Evolutionary conservation across 2,329 filamentous ascomycete genomes (phyloP).

Genomic region (Alternaria atra): DNA sequence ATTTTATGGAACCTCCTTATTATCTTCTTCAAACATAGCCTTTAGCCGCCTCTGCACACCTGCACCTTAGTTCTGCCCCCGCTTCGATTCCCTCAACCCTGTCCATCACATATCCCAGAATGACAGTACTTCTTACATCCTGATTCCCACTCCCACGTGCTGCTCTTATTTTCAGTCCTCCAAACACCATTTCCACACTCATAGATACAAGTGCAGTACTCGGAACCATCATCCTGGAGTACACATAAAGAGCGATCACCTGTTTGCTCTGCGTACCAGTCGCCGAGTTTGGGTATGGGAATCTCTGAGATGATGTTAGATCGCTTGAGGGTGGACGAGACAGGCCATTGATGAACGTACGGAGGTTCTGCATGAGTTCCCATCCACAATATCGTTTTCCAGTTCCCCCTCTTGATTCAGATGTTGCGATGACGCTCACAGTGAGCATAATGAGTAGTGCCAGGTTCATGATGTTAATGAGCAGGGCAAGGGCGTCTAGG

Average conservation of each 20-base stretch:
- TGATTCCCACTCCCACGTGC: not conserved
- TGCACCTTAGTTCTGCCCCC: not conserved
- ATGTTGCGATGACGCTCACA: not conserved
- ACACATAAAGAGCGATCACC: constrained; percentile 23
- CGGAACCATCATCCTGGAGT: not conserved
- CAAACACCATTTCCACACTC: constrained; percentile 30
- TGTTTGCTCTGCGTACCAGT: constrained; percentile 21
- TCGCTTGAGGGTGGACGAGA: not conserved
- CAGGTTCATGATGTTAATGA: not conserved
- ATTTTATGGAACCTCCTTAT: not conserved
- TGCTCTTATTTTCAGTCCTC: not conserved
- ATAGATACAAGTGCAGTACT: constrained; percentile 30
- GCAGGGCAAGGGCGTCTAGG: not conserved
- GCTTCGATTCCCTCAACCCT: not conserved
- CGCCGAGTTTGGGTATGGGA: constrained; percentile 19
- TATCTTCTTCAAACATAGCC: not conserved
- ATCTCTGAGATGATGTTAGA: constrained; percentile 15
- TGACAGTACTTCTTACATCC: constrained; percentile 30
- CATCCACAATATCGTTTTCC: constrained; percentile 12
- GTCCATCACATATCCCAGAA: constrained; percentile 24
- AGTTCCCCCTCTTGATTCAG: not conserved
- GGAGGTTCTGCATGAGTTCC: constrained; percentile 22
- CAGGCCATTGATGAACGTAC: not conserved
- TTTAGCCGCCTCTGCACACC: not conserved
- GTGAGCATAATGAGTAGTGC: not conserved